Evolutionary conservation across 2,329 filamentous ascomycete species (phyloP), one percentile per base, ranked within the genome.

Genomic region (Rugonectria rugulosa): DNA sequence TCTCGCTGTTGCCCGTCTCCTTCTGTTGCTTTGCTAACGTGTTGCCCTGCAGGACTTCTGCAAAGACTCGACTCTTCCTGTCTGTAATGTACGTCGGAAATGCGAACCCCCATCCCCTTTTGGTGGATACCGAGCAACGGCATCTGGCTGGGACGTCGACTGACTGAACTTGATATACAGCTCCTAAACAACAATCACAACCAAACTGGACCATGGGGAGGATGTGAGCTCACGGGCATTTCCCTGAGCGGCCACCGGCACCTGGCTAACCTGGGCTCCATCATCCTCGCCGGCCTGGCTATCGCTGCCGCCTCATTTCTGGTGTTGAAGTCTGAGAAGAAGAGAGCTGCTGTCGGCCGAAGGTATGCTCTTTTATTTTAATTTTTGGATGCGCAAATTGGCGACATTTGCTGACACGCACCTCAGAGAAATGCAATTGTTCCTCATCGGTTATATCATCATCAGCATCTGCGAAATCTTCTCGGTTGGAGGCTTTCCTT

Each of bases 401-500:
- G n/a, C n/a, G n/a, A n/a, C n/a, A n/a, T n/a, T n/a, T n/a, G n/a
- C n/a, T n/a, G n/a, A n/a, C n/a, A n/a, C n/a, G n/a, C 12, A 29
- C 26, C 12, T 7, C 26, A 96, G 95, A 74, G 95, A 99, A 76
- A 98, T 99, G 85, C 95, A 99, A 81, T 69, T 97, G 27, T 98
- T 99, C 77, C 84, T 99, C 45, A 60, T 91, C 36, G 88, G 90
- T 45, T 99, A 92, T 73, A 89, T 96, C 53, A 76, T 98, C 55
- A 87, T 98, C 58, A 87, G 90, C 67, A 90, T 99, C 68, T 97
- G 93, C 76, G 95, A 98, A 74, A 97, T 99, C 69, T 97, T 99
- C 77, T 93, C 92, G 0, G 87, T 98, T 29, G 95, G 95, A 64
- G 90, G 88, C 24, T 94, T 99, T 68, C 92, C 94, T 3, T 77